phyloP scores from a whole-genome alignment of 2,329 filamentous ascomycete genomes.

The Leptographium flavum region DNA sequence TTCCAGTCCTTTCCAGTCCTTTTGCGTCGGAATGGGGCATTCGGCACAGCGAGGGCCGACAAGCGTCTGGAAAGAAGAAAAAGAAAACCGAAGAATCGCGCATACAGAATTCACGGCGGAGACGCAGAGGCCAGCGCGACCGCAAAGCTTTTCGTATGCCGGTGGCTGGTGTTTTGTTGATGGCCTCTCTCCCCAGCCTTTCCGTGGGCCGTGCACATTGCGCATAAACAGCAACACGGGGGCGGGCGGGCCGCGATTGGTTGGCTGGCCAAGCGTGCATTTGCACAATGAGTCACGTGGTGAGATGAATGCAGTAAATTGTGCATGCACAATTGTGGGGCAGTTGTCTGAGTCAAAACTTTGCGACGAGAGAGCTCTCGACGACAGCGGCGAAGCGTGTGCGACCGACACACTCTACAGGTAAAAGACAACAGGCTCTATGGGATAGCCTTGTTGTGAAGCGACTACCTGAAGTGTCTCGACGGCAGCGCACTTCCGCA shows the following conservation, averaged over 20 bases:
- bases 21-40: no score
- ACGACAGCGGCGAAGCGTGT: no score
- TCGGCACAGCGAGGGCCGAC: no score
- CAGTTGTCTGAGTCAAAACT: not conserved
- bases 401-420: no score
- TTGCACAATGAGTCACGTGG: not conserved
- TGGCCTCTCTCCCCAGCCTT: not conserved
- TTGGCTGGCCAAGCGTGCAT: not conserved
- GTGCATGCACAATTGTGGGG: not conserved
- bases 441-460: no score
- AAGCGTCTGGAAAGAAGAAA: not conserved
- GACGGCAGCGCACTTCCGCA: no score
- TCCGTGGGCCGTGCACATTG: no score
- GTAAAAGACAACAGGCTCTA: no score
- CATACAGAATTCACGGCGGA: no score
- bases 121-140: not conserved
- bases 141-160: not conserved
- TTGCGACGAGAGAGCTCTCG: no score
- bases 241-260: not conserved
- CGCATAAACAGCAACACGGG: not conserved
- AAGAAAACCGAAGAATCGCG: not conserved
- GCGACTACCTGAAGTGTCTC: no score
- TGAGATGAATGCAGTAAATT: not conserved
- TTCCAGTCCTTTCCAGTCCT: no score
- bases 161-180: conserved; percentile 3